These are phyloP conservation scores for Saccharomyces hybrid DNA, from an alignment of 1,139 yeast genomes.

Conservation along the genomic window DNA sequence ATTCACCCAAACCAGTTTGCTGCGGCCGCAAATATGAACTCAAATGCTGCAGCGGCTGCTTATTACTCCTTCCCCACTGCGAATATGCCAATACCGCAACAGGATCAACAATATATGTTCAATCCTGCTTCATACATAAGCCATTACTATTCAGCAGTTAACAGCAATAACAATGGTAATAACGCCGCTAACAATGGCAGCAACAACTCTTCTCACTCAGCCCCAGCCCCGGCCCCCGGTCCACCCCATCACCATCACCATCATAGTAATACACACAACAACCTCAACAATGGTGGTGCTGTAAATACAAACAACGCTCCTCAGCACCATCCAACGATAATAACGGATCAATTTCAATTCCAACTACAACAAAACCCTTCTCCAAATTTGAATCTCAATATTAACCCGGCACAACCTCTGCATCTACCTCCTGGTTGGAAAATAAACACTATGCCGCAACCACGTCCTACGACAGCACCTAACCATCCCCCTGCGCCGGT, in stretches of 20 bases:
- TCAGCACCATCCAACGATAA: neutral
- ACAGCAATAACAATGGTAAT: neutral
- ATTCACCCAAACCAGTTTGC: neutral
- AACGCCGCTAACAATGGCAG: constrained; percentile 1
- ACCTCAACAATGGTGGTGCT: neutral
- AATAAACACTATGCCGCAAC: constrained; percentile 4
- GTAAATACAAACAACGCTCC: neutral
- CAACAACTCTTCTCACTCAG: constrained; percentile 3
- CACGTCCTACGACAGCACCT: constrained; percentile 10
- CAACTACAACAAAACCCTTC: neutral
- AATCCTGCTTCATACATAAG: constrained; percentile 1
- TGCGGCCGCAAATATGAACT: constrained; percentile 1
- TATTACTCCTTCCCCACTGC: neutral
- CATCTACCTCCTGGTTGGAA: neutral
- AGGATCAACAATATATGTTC: neutral
- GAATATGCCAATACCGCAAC: constrained; percentile 3
- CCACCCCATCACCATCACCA: constrained; percentile 3
- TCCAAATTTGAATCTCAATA: neutral
- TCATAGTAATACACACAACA: constrained; percentile 5
- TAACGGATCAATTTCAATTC: neutral
- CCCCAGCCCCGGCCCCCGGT: constrained; percentile 3
- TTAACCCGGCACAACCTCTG: neutral
- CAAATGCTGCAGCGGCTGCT: neutral
- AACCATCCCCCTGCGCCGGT: constrained; percentile 17
- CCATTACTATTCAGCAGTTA: neutral